A percentile compares a stretch with the other conserved stretches of the same genome.
These are phyloP conservation scores for Colletotrichum tropicicola DNA, from an alignment of 2,329 filamentous ascomycete genomes.

Conservation along the genomic window DNA sequence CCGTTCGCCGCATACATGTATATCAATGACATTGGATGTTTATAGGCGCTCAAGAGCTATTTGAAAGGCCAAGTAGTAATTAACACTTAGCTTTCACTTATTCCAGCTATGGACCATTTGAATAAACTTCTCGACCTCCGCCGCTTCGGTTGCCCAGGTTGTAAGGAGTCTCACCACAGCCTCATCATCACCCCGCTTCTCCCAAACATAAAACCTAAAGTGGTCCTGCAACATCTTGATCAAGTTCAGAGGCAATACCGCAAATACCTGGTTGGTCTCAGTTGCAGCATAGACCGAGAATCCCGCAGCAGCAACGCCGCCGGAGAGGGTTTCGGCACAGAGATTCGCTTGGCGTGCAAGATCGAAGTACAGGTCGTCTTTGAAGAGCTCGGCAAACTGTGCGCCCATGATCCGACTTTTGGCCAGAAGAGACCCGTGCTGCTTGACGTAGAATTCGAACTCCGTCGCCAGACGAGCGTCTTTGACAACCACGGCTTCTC, in stretches of 20 bases:
- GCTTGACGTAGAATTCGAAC: constrained; percentile 61
- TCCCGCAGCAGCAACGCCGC: constrained; percentile 50
- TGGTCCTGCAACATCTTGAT: constrained; percentile 49
- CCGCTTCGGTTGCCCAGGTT: constrained; percentile 57
- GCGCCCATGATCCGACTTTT: constrained; percentile 58
- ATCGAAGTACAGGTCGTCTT: constrained; percentile 53
- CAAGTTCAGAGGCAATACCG: constrained; percentile 48
- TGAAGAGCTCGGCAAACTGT: constrained; percentile 59
- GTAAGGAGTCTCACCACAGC: constrained; percentile 56
- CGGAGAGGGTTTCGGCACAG: constrained; percentile 53
- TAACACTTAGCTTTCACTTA: background rate
- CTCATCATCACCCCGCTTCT: constrained; percentile 47
- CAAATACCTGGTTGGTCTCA: constrained; percentile 62
- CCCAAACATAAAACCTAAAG: constrained; percentile 59
- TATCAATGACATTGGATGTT: too few species aligned
- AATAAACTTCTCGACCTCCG: constrained; percentile 50
- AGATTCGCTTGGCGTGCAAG: constrained; percentile 54
- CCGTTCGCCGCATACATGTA: too few species aligned
- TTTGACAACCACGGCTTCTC: constrained; percentile 60
- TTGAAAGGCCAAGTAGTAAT: too few species aligned
- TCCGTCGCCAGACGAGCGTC: constrained; percentile 49
- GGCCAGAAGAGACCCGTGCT: constrained; percentile 58
- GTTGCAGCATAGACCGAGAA: constrained; percentile 53
- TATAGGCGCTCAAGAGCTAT: too few species aligned
- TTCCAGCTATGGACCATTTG: constrained; percentile 33